phyloP scores from a whole-genome alignment of 805 yeast genomes.

The Yarrowia bubula region DNA sequence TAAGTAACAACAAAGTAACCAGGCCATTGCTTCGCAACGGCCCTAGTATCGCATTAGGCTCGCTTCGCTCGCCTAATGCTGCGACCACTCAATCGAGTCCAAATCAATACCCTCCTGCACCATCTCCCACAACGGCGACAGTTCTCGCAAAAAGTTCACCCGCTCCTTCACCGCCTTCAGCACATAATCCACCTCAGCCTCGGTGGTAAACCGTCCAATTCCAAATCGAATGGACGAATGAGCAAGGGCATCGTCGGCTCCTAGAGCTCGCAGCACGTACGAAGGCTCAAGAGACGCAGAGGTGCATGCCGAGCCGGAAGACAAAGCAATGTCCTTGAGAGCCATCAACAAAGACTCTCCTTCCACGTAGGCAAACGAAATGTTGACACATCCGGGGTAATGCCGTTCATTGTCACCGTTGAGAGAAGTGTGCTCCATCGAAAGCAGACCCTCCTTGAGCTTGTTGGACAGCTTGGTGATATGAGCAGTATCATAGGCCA shows the following conservation, averaged over 20 bases:
- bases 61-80: conserved; percentile 55
- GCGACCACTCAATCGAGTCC: conserved; percentile 94
- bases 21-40: no score
- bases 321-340: conserved; percentile 89
- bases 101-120: conserved; percentile 97
- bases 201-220: conserved; percentile 95
- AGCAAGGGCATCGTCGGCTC: conserved; percentile 97
- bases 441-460: conserved; percentile 66
- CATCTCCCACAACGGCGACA: conserved; percentile 98
- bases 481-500: conserved; percentile 68
- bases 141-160: conserved; percentile 85
- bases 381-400: conserved; percentile 93
- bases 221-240: conserved; percentile 98
- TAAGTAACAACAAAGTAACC: no score
- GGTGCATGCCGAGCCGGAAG: conserved; percentile 98
- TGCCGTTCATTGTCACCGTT: conserved; percentile 77
- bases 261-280: conserved; percentile 92
- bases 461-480: conserved; percentile 69
- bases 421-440: conserved; percentile 83
- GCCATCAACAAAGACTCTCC: conserved; percentile 98
- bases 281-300: conserved; percentile 98
- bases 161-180: conserved; percentile 82
- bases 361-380: conserved; percentile 95
- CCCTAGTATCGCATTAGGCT: no score
- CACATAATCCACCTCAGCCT: conserved; percentile 92